Evolutionary conservation across 495 filamentous ascomycete genomes (phyloP), one percentile per base, ranked within the genome.

Genomic region (Hyaloscypha bicolor): DNA sequence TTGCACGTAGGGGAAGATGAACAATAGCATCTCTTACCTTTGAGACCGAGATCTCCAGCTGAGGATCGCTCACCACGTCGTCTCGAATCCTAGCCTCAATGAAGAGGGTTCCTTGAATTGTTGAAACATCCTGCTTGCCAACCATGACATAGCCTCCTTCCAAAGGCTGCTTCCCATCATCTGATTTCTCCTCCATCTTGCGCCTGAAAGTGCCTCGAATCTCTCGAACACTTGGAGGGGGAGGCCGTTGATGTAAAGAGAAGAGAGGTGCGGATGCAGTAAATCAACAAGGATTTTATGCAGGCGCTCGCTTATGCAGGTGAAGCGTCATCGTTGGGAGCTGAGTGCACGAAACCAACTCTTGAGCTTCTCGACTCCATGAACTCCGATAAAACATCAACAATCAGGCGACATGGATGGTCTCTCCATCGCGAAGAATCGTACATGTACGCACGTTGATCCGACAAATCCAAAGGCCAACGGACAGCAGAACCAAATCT

Each of bases 401-500:
- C 39, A 55, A 12, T 59, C 32, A 6, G n/a, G 1, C 61, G 65
- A 22, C 8, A 68, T 68, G 68, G 51, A 53, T 30, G 56, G 6
- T 22, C 64, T 52, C 30, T 45, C 67, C 2, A 35, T 51, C n/a
- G 62, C 55, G 21, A 66, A 72, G 62, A 58, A 70, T 9, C 71
- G 72, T 59, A n/a, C 37, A 9, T 33, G 14, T 29, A 8, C 22
- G 22, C 11, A 56, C 6, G 16, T 29, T 19, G 69, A 74, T 51
- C 62, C 65, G 25, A 68, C 66, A 16, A 59, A 72, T 52, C 72
- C 72, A 48, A 57, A 8, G 1, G 67, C 11, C 31, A 35, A 12
- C n/a, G 9, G 53, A 48, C 32, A 25, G 25, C 66, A 70, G 52
- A 62, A 63, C 9, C 32, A 83, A 65, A 82, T 80, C 22, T 76